Evolutionary conservation across 2,329 filamentous ascomycete species (phyloP).

Genomic region (Dactylellina drechsleri): DNA sequence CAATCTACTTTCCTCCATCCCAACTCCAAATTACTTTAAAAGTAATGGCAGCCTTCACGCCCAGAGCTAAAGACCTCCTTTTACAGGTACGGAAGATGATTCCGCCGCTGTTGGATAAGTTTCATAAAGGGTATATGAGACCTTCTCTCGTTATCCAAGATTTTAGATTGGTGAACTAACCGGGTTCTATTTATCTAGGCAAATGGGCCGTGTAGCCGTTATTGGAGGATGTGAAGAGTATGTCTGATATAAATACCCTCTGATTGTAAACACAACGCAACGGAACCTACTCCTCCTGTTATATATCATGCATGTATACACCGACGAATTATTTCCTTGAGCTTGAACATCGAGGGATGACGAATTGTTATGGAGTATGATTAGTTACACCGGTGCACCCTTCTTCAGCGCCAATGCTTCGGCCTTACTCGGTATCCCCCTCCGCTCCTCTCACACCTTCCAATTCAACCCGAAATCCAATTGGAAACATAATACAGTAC

Average conservation of each 20-base stretch:
- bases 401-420: conserved; percentile 99
- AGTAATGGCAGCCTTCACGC: conserved; percentile 22
- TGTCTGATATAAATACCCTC: conserved; percentile 17
- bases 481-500: neutral
- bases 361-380: neutral
- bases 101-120: conserved; percentile 91
- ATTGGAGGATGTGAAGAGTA: conserved; percentile 91
- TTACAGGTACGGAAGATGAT: conserved; percentile 86
- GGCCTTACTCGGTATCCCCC: conserved; percentile 75
- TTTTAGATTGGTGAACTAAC: neutral
- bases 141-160: neutral
- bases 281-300: too few species aligned
- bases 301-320: neutral
- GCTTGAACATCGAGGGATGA: neutral
- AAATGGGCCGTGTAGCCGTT: conserved; percentile 89
- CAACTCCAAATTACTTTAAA: neutral
- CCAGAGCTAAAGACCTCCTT: conserved; percentile 76
- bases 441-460: conserved; percentile 9
- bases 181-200: conserved; percentile 69
- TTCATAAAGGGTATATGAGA: conserved; percentile 82
- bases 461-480: neutral
- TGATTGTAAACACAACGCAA: too few species aligned
- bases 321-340: neutral
- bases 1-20: neutral
- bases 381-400: conserved; percentile 87